Conservation (phyloP, 2,329 filamentous ascomycete species). For the Botrytis aclada region DNA sequence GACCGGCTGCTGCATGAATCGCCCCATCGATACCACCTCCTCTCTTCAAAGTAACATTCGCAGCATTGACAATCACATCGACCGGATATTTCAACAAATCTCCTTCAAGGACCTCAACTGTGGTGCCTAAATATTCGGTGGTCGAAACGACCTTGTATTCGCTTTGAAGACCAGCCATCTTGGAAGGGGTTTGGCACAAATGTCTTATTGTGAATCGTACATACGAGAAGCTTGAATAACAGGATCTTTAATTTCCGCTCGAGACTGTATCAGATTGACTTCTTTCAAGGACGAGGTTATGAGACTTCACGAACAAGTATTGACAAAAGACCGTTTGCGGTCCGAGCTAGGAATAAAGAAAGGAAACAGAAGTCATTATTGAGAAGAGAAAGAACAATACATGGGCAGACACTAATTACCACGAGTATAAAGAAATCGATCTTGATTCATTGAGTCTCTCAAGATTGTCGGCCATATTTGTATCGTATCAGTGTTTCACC, state of each 20-base stretch:
- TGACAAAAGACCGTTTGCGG: conserved; percentile 14
- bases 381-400: neutral
- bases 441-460: neutral
- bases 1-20: neutral
- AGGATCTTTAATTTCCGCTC: neutral
- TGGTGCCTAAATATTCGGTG: neutral
- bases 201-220: neutral
- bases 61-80: conserved; percentile 11
- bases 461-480: neutral
- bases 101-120: neutral
- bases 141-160: neutral
- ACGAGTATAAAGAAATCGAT: neutral
- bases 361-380: neutral
- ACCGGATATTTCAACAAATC: neutral
- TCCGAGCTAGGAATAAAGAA: neutral
- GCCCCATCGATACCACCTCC: neutral
- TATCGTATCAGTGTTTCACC: neutral
- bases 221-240: neutral
- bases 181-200: neutral
- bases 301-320: neutral
- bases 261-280: neutral
- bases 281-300: neutral
- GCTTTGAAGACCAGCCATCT: neutral
- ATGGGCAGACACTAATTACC: neutral
- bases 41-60: neutral